These are phyloP conservation scores for Cardamine occulta DNA, from an alignment of 345 rosid genomes.

Conservation along the genomic window DNA sequence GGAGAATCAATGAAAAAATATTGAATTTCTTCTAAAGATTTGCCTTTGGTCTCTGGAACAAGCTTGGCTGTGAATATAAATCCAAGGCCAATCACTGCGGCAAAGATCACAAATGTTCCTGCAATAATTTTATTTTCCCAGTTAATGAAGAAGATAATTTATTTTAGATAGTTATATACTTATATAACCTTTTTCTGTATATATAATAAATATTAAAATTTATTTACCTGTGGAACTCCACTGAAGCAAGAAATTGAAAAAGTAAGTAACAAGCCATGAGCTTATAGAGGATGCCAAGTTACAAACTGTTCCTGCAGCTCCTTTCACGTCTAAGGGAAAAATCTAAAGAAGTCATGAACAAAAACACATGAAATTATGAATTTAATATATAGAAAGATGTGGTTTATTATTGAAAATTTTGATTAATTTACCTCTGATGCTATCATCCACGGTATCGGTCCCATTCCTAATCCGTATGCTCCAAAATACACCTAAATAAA, in stretches of 20 bases:
- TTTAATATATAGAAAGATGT: neutral
- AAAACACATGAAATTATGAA: neutral
- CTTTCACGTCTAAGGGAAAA: conserved; percentile 59
- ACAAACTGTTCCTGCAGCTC: conserved; percentile 62
- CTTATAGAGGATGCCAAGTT: conserved; percentile 50
- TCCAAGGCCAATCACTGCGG: conserved; percentile 37
- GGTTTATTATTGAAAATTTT: neutral
- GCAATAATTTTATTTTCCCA: conserved; percentile 29
- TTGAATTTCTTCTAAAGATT: conserved; percentile 60
- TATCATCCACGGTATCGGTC: conserved; percentile 52
- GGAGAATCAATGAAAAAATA: conserved; percentile 29
- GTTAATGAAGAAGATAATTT: neutral
- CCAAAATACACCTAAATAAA: conserved; percentile 43
- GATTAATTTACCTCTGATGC: conserved; percentile 48
- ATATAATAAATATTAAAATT: neutral
- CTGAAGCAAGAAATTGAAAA: conserved; percentile 51
- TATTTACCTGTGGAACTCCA: conserved; percentile 60
- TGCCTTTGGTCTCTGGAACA: conserved; percentile 64
- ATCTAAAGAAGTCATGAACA: conserved; percentile 32
- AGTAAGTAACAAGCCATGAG: conserved; percentile 57
- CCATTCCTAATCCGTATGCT: conserved; percentile 51
- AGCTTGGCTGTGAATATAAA: conserved; percentile 51
- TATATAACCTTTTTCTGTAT: neutral
- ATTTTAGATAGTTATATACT: neutral
- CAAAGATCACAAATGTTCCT: conserved; percentile 51